Evolutionary conservation across 495 filamentous ascomycete species (phyloP).

Genomic region (Bryoglossum gracile): DNA sequence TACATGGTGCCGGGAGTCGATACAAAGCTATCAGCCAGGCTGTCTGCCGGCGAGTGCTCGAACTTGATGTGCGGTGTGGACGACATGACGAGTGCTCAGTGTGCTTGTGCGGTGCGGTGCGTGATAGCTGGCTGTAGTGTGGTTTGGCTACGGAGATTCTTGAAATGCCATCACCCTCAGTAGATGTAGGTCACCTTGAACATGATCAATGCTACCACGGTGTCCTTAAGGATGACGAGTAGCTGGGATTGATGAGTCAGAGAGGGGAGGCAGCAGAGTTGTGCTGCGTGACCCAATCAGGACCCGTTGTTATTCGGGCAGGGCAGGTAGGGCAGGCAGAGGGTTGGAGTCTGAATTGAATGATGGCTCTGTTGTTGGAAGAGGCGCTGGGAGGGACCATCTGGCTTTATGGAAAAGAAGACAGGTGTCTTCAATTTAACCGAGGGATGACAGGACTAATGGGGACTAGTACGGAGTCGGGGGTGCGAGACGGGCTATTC

Average conservation of each 20-base stretch:
- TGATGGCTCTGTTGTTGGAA: too few relatives aligned
- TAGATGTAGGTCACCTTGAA: too few relatives aligned
- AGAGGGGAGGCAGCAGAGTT: conserved; percentile 7
- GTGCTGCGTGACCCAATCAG: conserved; percentile 9
- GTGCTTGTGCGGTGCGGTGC: neutral
- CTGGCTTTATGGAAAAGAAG: conserved; percentile 16
- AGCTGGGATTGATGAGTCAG: conserved; percentile 3
- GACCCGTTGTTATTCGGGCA: neutral
- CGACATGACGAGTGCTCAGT: conserved; percentile 12
- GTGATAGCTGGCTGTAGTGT: neutral
- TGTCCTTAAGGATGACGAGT: conserved; percentile 2
- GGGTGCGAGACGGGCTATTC: too few relatives aligned
- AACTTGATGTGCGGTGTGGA: conserved; percentile 23
- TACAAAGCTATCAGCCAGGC: conserved; percentile 41
- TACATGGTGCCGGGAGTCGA: conserved; percentile 45
- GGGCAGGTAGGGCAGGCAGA: neutral
- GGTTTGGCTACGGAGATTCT: neutral
- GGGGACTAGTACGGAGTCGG: too few relatives aligned
- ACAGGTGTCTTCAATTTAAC: too few relatives aligned
- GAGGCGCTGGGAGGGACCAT: conserved; percentile 2
- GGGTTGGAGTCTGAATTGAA: neutral
- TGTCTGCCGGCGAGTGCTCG: conserved; percentile 22
- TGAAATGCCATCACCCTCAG: conserved; percentile 6
- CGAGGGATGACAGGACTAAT: too few relatives aligned
- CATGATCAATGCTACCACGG: neutral